These are phyloP conservation scores for Boletellus ananas DNA, from an alignment of 768 basidiomycete genomes.

Conservation along the genomic window DNA sequence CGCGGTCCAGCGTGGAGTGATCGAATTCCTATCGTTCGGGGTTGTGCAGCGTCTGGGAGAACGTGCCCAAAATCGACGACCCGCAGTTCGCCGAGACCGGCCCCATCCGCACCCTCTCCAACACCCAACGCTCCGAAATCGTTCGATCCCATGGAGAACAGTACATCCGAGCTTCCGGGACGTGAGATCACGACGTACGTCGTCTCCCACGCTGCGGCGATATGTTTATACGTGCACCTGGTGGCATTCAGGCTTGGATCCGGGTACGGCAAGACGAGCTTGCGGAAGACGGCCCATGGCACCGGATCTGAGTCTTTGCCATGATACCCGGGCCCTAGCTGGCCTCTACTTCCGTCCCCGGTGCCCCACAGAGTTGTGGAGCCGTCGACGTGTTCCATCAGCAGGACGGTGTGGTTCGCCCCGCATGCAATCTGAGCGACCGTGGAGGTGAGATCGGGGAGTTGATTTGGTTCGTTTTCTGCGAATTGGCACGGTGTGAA, in stretches of 20 bases:
- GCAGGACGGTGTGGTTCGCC: conserved; percentile 74
- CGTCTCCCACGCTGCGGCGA: conserved; percentile 82
- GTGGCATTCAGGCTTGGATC: conserved; percentile 5
- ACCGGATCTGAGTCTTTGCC: conserved; percentile 9
- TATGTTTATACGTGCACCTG: conserved; percentile 43
- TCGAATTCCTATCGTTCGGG: conserved; percentile 34
- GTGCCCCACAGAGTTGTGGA: conserved; percentile 60
- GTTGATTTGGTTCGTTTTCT: conserved; percentile 12
- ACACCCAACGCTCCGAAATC: conserved; percentile 81
- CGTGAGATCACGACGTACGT: conserved; percentile 63
- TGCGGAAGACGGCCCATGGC: conserved; percentile 40
- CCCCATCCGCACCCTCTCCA: conserved; percentile 27
- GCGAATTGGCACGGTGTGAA: conserved; percentile 39
- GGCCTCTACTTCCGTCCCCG: conserved; percentile 69
- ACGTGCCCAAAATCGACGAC: conserved; percentile 13
- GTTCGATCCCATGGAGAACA: conserved; percentile 80
- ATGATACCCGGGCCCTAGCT: conserved; percentile 52
- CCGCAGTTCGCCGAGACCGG: conserved; percentile 6
- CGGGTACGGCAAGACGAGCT: conserved; percentile 40
- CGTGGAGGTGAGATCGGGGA: conserved; percentile 22
- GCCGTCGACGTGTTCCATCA: conserved; percentile 42
- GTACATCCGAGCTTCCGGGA: conserved; percentile 40
- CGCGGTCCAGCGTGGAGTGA: conserved; percentile 63
- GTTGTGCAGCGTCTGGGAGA: conserved; percentile 34
- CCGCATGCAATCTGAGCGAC: conserved; percentile 61